Evolutionary conservation across 2,329 filamentous ascomycete genomes (phyloP).

Genomic region (Aspergillus neotritici): DNA sequence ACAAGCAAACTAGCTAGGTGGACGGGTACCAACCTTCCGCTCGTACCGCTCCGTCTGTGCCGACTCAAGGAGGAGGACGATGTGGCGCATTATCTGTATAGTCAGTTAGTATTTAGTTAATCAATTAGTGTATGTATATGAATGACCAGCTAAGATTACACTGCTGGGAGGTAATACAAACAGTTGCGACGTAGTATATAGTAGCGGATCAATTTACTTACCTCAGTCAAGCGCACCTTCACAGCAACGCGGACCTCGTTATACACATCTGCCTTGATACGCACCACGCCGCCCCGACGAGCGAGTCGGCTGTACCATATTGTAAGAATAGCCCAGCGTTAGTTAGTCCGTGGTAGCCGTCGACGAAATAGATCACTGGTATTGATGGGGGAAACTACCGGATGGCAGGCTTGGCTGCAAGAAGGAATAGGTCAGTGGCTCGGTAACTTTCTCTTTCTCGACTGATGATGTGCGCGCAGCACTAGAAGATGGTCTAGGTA

Average conservation of each 20-base stretch:
- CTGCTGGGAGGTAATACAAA: no score
- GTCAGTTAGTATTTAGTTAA: background rate
- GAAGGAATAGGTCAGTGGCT: no score
- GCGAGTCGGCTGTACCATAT: slow-evolving; percentile 31
- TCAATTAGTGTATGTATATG: no score
- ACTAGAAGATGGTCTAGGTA: background rate
- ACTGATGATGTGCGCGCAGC: background rate
- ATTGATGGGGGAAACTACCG: slow-evolving; percentile 17
- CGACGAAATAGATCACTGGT: background rate
- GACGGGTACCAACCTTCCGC: slow-evolving; percentile 14
- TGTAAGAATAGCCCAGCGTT: background rate
- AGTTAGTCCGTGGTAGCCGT: background rate
- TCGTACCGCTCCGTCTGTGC: background rate
- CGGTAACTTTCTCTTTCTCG: no score
- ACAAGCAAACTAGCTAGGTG: no score
- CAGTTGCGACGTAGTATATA: no score
- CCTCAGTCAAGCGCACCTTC: slow-evolving; percentile 15
- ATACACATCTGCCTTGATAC: slow-evolving; percentile 28
- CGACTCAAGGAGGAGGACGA: slow-evolving; percentile 20
- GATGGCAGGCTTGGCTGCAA: slow-evolving; percentile 25
- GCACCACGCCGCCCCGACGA: slow-evolving; percentile 29
- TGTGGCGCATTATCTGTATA: slow-evolving; percentile 21
- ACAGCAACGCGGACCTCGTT: slow-evolving; percentile 20
- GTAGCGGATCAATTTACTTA: slow-evolving; percentile 9
- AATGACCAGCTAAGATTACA: no score